Conservation (phyloP, 495 filamentous ascomycete species). For the Achaetomiella virescens region DNA sequence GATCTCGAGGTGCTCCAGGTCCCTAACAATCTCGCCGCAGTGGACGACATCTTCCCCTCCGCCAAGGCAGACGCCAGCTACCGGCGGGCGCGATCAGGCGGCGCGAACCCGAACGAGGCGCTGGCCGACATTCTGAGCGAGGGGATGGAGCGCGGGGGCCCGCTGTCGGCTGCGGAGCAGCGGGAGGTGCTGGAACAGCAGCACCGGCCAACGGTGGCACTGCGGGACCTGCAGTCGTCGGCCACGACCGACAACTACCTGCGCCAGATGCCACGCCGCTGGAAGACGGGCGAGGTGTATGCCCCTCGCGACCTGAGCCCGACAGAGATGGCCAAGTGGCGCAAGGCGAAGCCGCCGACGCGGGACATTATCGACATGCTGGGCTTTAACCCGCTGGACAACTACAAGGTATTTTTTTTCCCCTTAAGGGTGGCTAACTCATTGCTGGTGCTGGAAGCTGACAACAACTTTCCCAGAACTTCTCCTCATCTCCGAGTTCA, state of each 20-base stretch:
- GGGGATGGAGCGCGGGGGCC: neutral
- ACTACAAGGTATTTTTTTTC: conserved; percentile 64
- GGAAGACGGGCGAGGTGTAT: conserved; percentile 75
- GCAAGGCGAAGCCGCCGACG: conserved; percentile 28
- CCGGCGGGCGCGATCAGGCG: neutral
- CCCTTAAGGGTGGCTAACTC: neutral
- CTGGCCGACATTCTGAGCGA: neutral
- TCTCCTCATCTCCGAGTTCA: conserved; percentile 86
- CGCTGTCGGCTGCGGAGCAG: neutral
- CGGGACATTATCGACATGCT: conserved; percentile 76
- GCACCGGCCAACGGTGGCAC: neutral
- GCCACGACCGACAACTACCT: conserved; percentile 28
- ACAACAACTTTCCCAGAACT: conserved; percentile 60
- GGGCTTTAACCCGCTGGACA: conserved; percentile 70
- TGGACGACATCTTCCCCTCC: conserved; percentile 12
- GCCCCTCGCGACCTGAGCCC: conserved; percentile 79
- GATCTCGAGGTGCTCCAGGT: neutral
- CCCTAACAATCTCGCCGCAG: conserved; percentile 5
- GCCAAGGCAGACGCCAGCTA: conserved; percentile 21
- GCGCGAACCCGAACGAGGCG: neutral
- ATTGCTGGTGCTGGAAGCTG: neutral
- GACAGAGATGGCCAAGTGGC: conserved; percentile 65
- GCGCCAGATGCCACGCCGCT: conserved; percentile 50
- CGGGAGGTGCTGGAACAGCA: conserved; percentile 5
- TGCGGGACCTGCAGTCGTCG: conserved; percentile 11